phyloP scores from a whole-genome alignment of 2,329 filamentous ascomycete species.

The Thermothelomyces thermophilus region DNA sequence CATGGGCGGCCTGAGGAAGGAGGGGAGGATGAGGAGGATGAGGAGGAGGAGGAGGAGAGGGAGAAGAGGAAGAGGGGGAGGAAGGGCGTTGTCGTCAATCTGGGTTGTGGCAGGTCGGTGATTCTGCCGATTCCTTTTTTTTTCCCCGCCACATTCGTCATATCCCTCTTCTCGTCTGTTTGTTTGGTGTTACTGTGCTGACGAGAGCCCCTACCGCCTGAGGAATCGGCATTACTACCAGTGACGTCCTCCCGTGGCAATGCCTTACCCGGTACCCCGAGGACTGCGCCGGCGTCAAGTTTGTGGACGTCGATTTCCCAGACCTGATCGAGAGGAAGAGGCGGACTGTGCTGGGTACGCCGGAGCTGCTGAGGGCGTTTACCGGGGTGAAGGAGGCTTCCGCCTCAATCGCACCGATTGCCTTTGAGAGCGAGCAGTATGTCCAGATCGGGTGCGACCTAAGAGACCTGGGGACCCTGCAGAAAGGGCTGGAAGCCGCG shows the following conservation, averaged over 20 bases:
- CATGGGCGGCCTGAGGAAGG: no score
- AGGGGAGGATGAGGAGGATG: slow-evolving; percentile 34
- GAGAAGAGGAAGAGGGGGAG: slow-evolving; percentile 30
- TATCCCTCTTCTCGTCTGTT: neutral
- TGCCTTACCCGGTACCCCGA: slow-evolving; percentile 61
- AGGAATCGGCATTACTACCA: slow-evolving; percentile 33
- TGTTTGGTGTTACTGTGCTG: no score
- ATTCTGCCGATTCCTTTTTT: neutral
- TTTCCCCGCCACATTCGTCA: neutral
- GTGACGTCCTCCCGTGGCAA: slow-evolving; percentile 83
- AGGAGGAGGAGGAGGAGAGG: slow-evolving; percentile 25
- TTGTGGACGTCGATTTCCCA: slow-evolving; percentile 82
- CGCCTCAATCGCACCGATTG: slow-evolving; percentile 29
- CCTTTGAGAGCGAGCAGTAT: slow-evolving; percentile 64
- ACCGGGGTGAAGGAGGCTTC: slow-evolving; percentile 31
- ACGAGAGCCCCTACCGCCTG: no score
- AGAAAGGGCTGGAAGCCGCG: slow-evolving; percentile 51
- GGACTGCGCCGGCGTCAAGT: slow-evolving; percentile 52
- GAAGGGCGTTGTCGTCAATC: slow-evolving; percentile 71
- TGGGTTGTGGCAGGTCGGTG: slow-evolving; percentile 84
- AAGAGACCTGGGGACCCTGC: slow-evolving; percentile 56
- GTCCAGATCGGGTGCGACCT: slow-evolving; percentile 77
- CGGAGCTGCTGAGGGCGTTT: slow-evolving; percentile 50
- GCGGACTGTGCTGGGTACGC: slow-evolving; percentile 56
- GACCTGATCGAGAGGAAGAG: slow-evolving; percentile 71